Base-by-base conservation (phyloP, 768 basidiomycete genomes). In the Amyloporia xantha region DNA sequence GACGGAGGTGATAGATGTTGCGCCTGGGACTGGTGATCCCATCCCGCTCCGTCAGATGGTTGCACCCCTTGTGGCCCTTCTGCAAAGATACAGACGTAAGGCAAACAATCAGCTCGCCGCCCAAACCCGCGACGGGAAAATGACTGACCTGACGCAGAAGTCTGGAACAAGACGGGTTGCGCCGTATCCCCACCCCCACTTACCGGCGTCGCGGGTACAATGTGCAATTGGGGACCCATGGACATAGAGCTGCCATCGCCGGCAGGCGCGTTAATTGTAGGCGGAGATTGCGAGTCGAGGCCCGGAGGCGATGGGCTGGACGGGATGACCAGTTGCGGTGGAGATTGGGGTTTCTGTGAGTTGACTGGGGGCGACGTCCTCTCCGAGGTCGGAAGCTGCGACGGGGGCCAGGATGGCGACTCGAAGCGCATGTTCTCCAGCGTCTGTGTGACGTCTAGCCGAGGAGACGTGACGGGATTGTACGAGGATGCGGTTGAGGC, bases 151-250 rank as follows among this genome's bases (percentile, higher is more conserved):
- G 41, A 30, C 24, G 23, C 39, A 4, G 26, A 13, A n/a, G 2
- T 13, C 15, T 76, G 75, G 70, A 82, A 84, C 35, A 76, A 72
- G 30, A 68, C 73, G 33, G 69, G 62, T 50, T 74, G 71, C 9
- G 68, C 66, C 30, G 68, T 68, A 23, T 68, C 73, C 28, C 69
- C 80, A 19, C 78, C 81, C 38, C 81, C 82, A 51, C 76, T 78
- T 48, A 91, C 73, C 6, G 89, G 89, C 2, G 89, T 91, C 19
- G 88, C 86, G 36, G 89, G 89, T 5, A 90, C 86, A 53, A 91
- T 82, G 59, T 88, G 79, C 52, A 91, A 73, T 44, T 76, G 76
- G 1, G 84, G 86, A 0, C 83, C 80, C 15, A 68, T 66, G 7
- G 67, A 62, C 43, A 70, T 65, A 47, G 67, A 65, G 24, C 69